Base-by-base conservation (phyloP, 192 early-diverging fungal genomes). In the Gryganskiella cystojenkinii region DNA sequence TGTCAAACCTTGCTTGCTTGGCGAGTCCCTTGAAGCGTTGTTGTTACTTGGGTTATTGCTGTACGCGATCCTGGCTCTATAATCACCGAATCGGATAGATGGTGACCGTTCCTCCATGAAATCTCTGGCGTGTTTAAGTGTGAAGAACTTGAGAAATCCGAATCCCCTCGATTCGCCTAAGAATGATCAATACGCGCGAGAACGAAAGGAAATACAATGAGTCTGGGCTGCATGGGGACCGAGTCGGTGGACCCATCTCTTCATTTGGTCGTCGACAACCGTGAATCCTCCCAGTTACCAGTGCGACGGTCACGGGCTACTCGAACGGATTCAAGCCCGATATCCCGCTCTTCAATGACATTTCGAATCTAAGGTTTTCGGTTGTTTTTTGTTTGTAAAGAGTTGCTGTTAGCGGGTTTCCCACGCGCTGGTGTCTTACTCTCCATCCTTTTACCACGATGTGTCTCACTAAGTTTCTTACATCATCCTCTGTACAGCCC, bases 1-100 rank as follows among this genome's bases (percentile, higher is more conserved):
- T 68, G 67, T 69, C 66, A 78, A 78, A 78, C 74, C 67, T 78
- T 68, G 74, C 74, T 68, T 69, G 67, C 71, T 65, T 65, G 63
- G 51, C 63, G 46, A 65, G 56, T 53, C 59, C 22, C 55, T 61
- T 24, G 37, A 55, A 56, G 61, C 64, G 42, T 40, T 52, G 47
- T 72, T 55, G 5, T 19, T 37, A 19, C 55, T 65, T 22, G 64
- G 61, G 20, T 78, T 78, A 24, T 78, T 78, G 31, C 66, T 78
- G 52, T 64, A 69, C 8, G 67, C 61, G 19, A 78, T 47, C 19
- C 61, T 45, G 34, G 57, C 67, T 55, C 66, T 46, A 19, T 25
- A 64, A 20, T 60, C 55, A 2, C 74, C 74, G 27, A 78, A 58
- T n/a, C 37, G 45, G 25, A 78, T 54, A 15, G 74, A 78, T 4